Conservation (phyloP, 2,329 filamentous ascomycete genomes). For the Aspergillus eucalypticola region DNA sequence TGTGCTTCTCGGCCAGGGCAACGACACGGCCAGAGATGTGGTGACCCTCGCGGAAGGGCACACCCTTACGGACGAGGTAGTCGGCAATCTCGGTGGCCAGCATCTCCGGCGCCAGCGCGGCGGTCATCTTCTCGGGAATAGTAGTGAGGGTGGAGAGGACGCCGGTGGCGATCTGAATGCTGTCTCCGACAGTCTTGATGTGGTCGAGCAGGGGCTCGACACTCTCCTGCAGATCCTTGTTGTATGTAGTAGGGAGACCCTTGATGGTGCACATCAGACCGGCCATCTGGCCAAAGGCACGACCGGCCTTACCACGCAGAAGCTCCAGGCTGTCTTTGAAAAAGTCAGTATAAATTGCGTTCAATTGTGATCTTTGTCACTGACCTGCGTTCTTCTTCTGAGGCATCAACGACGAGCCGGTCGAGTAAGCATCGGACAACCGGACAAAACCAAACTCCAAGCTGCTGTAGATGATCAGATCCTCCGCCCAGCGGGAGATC, state of each 20-base stretch:
- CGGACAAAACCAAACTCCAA: constrained; percentile 75
- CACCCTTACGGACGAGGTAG: constrained; percentile 52
- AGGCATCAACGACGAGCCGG: constrained; percentile 75
- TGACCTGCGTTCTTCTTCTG: constrained; percentile 72
- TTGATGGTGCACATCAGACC: constrained; percentile 75
- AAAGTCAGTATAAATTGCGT: not conserved
- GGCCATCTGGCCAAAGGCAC: constrained; percentile 77
- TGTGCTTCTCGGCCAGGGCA: constrained; percentile 67
- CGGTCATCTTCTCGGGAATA: constrained; percentile 73
- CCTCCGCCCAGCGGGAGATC: constrained; percentile 78
- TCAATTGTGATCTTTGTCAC: not conserved
- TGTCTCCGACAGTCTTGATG: constrained; percentile 78
- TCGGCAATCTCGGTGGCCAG: constrained; percentile 62
- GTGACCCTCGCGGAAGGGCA: constrained; percentile 78
- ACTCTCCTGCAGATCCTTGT: constrained; percentile 89
- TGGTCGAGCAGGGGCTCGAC: constrained; percentile 83
- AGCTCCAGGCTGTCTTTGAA: constrained; percentile 66
- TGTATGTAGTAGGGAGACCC: constrained; percentile 78
- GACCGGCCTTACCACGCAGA: constrained; percentile 73
- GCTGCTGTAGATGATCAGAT: constrained; percentile 79
- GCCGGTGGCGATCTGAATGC: constrained; percentile 78
- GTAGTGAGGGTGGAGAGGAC: constrained; percentile 72
- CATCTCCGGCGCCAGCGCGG: constrained; percentile 79
- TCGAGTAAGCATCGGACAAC: constrained; percentile 77
- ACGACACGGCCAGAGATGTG: constrained; percentile 74